Evolutionary conservation across 305 asterid species (phyloP).

Genomic region (Ruellia speciosa): DNA sequence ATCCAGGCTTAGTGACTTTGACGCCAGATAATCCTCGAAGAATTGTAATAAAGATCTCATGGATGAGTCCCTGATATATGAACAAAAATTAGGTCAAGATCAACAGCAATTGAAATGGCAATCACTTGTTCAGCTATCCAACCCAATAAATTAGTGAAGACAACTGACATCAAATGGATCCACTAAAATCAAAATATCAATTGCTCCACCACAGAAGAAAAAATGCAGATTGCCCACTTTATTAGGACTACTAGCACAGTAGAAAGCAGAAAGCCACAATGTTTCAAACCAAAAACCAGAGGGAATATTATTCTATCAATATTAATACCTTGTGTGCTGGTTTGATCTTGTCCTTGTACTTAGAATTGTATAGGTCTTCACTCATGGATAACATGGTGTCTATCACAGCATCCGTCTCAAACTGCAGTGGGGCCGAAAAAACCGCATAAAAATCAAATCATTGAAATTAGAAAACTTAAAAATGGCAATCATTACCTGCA

Average conservation of each 20-base stretch:
- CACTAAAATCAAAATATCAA: no score
- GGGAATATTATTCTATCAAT: constrained; percentile 1
- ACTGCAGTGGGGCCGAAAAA: constrained; percentile 36
- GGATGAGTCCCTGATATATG: constrained; percentile 66
- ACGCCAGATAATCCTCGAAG: constrained; percentile 91
- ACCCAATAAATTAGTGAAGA: background rate
- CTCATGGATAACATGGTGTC: constrained; percentile 62
- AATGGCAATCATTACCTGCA: constrained; percentile 58
- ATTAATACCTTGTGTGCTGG: constrained; percentile 57
- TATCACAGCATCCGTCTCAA: constrained; percentile 72
- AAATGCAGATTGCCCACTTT: no score
- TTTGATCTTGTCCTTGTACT: constrained; percentile 75
- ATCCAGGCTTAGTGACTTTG: constrained; percentile 90
- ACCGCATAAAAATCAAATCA: constrained; percentile 7
- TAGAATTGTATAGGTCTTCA: constrained; percentile 67
- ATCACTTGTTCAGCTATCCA: background rate
- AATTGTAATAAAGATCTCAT: constrained; percentile 63
- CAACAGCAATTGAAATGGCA: background rate
- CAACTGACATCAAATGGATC: no score
- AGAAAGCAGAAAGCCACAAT: background rate
- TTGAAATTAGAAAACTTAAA: background rate
- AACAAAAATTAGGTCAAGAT: constrained; percentile 10
- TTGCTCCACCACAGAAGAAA: no score
- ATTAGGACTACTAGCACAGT: no score
- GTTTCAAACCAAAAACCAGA: constrained; percentile 4